phyloP scores from a whole-genome alignment of 164 flowering plant genomes.

The Nymphaea thermarum region DNA sequence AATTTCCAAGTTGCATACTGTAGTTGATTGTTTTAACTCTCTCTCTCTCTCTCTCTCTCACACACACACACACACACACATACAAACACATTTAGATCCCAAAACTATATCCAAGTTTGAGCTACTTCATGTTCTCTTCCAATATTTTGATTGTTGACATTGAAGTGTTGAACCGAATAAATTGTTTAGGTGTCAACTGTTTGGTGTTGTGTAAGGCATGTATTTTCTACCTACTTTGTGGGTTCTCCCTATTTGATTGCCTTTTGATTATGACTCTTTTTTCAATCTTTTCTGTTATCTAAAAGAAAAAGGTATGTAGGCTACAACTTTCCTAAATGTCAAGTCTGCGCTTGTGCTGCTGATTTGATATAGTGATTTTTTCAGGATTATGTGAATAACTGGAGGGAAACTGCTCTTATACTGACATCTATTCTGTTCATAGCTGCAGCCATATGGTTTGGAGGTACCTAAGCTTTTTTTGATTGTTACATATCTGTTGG shows the following conservation, averaged over 20 bases:
- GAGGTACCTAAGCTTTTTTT: slow-evolving; percentile 32
- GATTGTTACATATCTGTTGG: background rate
- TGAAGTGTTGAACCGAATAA: background rate
- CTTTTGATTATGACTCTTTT: background rate
- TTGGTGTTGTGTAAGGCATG: too few relatives aligned
- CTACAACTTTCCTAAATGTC: too few relatives aligned
- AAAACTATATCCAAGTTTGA: too few relatives aligned
- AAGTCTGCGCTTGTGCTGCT: background rate
- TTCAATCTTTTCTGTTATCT: background rate
- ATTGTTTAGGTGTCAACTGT: background rate
- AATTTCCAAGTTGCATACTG: too few relatives aligned
- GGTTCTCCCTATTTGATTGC: too few relatives aligned
- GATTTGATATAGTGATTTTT: background rate
- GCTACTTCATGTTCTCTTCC: too few relatives aligned
- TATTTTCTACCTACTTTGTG: too few relatives aligned
- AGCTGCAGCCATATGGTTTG: slow-evolving; percentile 66
- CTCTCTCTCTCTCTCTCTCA: too few relatives aligned
- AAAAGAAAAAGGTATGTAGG: too few relatives aligned
- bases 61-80: too few relatives aligned
- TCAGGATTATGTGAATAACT: slow-evolving; percentile 68
- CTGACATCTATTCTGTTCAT: slow-evolving; percentile 55
- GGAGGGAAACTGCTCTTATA: slow-evolving; percentile 68
- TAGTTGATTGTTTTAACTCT: too few relatives aligned
- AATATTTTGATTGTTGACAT: background rate
- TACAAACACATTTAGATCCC: too few relatives aligned